Evolutionary conservation across 768 basidiomycete genomes (phyloP).

Genomic region (Panaeolus papilionaceus): DNA sequence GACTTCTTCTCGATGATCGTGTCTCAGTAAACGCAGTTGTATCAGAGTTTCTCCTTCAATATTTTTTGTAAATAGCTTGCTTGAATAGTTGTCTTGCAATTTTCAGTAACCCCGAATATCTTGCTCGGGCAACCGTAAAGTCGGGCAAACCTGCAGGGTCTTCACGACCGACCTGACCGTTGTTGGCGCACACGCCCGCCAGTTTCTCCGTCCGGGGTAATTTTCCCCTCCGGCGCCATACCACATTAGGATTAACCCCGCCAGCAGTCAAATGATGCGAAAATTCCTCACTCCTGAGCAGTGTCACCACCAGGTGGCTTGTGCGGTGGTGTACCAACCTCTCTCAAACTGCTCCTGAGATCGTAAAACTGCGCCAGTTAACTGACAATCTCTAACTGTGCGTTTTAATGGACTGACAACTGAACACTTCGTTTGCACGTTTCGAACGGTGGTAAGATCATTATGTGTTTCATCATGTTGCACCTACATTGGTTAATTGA

Average conservation of each 20-base stretch:
- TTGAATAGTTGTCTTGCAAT: not conserved
- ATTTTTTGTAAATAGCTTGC: not conserved
- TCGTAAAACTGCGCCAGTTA: not conserved
- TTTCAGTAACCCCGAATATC: constrained; percentile 3
- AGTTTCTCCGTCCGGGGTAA: constrained; percentile 8
- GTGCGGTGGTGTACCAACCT: not conserved
- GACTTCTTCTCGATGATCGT: not conserved
- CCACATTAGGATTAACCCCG: constrained; percentile 1
- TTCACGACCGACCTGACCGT: not conserved
- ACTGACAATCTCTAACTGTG: not conserved
- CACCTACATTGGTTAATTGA: not conserved
- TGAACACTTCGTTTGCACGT: constrained; percentile 3
- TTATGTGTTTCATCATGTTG: constrained; percentile 2
- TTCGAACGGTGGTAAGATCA: not conserved
- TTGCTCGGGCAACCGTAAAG: not conserved
- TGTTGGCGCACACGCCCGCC: not conserved
- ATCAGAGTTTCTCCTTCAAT: not conserved
- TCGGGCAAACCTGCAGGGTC: constrained; percentile 8
- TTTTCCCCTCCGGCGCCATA: not conserved
- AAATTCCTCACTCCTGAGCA: not conserved
- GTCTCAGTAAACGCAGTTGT: too few species aligned
- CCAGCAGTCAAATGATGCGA: not conserved
- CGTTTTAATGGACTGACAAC: constrained; percentile 7
- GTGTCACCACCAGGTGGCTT: not conserved
- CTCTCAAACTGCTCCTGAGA: not conserved